A percentile compares a stretch with the other conserved stretches of the same genome.
These are phyloP conservation scores for Lasiodiplodia citricola DNA, from an alignment of 2,329 filamentous ascomycete genomes.

Conservation along the genomic window DNA sequence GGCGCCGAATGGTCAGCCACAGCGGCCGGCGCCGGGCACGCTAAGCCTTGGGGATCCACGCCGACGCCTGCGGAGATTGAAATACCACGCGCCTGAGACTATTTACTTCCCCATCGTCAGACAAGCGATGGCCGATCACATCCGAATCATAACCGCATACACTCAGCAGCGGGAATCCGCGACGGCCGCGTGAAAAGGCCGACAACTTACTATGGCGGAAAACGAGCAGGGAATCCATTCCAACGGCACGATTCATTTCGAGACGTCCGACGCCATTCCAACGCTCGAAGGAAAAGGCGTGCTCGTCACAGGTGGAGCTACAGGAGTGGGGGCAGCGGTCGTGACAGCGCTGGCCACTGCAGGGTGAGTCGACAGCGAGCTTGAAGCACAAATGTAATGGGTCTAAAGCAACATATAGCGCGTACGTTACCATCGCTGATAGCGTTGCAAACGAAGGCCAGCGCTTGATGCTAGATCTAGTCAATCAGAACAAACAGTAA, in stretches of 20 bases:
- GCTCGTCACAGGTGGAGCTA: conserved; percentile 38
- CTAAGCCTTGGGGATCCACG: background rate
- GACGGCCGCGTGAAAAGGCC: background rate
- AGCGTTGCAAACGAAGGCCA: conserved; percentile 30
- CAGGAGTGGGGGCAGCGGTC: conserved; percentile 34
- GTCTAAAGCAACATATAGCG: conserved; percentile 27
- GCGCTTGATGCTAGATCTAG: conserved; percentile 27
- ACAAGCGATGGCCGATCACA: background rate
- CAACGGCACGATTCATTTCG: background rate
- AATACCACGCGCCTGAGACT: background rate
- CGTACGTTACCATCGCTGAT: conserved; percentile 37
- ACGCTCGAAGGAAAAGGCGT: conserved; percentile 33
- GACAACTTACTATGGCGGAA: background rate
- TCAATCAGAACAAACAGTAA: conserved; percentile 30
- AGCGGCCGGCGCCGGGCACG: conserved; percentile 3
- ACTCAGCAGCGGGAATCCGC: background rate
- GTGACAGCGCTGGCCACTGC: conserved; percentile 33
- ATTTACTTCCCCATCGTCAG: background rate
- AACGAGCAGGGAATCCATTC: background rate
- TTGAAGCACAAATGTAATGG: background rate
- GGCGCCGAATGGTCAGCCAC: conserved; percentile 1
- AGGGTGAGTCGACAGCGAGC: conserved; percentile 30
- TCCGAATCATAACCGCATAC: background rate
- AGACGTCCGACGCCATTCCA: background rate
- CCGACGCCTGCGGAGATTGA: background rate